Percentiles rank a stretch among this genome's conserved stretches.
Evolutionary conservation across 257 asterid species (phyloP).

Genomic region (Solanum dulcamara): DNA sequence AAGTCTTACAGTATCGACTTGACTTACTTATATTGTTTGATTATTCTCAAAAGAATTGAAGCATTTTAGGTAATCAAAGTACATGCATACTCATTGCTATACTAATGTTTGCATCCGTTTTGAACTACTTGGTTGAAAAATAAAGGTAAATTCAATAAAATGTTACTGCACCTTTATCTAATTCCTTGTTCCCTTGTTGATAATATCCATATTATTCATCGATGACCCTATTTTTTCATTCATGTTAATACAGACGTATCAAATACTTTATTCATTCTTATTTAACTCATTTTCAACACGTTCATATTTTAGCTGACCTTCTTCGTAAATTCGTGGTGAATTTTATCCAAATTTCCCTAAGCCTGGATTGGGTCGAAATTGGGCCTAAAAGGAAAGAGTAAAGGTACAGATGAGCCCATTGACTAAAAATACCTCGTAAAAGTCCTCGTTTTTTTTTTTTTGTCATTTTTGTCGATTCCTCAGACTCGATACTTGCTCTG

Average conservation of each 20-base stretch:
- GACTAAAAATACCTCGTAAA: not conserved
- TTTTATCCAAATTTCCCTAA: not conserved
- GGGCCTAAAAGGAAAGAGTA: not conserved
- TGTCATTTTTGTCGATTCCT: not conserved
- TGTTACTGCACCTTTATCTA: not conserved
- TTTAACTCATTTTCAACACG: not conserved
- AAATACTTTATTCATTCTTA: not conserved
- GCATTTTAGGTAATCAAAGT: not conserved
- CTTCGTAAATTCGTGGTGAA: not conserved
- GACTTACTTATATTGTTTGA: not conserved
- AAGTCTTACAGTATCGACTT: not conserved
- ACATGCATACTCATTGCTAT: not conserved
- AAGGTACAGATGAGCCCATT: not conserved
- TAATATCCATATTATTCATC: not conserved
- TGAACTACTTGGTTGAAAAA: not conserved
- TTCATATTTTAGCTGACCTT: not conserved
- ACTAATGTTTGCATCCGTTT: not conserved
- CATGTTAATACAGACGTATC: not conserved
- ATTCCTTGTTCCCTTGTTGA: not conserved
- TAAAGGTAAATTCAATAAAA: not conserved
- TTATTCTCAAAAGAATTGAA: not conserved
- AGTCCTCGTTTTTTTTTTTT: not conserved
- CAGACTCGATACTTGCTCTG: not conserved
- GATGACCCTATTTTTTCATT: not conserved
- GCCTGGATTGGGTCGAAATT: not conserved